Base-by-base conservation (phyloP, 1,284 basidiomycete genomes). In the Papiliotrema flavescens region DNA sequence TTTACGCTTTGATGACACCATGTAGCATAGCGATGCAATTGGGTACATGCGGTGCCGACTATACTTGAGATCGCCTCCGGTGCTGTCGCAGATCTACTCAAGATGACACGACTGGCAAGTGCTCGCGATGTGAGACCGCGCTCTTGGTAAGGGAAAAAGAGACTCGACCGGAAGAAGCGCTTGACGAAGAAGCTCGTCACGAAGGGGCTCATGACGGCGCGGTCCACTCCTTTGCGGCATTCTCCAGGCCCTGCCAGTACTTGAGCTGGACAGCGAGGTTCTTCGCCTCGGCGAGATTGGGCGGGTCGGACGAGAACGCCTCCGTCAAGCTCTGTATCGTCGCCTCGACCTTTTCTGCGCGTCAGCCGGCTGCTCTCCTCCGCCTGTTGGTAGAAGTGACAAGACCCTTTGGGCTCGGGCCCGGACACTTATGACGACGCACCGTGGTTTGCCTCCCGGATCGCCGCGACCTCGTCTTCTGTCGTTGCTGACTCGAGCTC, bases 171-270 rank as follows among this genome's bases (percentile, higher is more conserved):
- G n/a, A n/a, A n/a, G n/a, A n/a, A n/a, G n/a, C n/a, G n/a, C n/a
- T n/a, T n/a, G 28, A 32, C 11, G 28, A 32, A 5, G 28, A 5
- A 6, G 28, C 28, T 11, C 5, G 11, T 32, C 5, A 5, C 28
- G 11, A 11, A 23, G 17, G n/a, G 5, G 34, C 19, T 6, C 19
- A 47, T 47, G 20, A 44, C 42, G n/a, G 23, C 24, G 23, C 11
- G 15, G 59, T 45, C 63, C 61, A 65, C 37, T 80, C 80, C 57
- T 79, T 80, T 4, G 84, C 86, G 6, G 91, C 90, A 13, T 80
- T 76, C 39, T 84, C 80, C 22, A 94, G 84, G n/a, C 86, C 84
- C 50, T 84, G 78, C 69, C 90, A 76, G 70, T 94, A 96, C 64
- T 85, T 84, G 24, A 95, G 80, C 64, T 85, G 81, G 24, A 91